phyloP scores from a whole-genome alignment of 139 green algal genomes.

The Coccomyxa sp. region DNA sequence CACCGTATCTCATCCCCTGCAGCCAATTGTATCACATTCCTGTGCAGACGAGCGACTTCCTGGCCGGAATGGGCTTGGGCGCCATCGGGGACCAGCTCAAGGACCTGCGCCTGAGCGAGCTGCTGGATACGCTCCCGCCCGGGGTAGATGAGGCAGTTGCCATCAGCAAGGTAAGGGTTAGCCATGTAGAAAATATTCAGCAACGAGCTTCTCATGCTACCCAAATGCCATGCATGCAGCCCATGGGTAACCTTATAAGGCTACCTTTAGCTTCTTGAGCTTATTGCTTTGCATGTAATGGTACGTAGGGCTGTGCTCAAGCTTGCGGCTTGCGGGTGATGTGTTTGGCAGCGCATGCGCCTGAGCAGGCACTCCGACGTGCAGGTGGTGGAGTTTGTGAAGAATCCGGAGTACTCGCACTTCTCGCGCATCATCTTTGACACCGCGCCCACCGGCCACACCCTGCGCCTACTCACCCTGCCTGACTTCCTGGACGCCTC shows the following conservation, averaged over 20 bases:
- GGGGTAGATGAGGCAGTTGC: constrained; percentile 92
- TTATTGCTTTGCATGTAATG: too few relatives aligned
- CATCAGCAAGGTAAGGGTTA: constrained; percentile 94
- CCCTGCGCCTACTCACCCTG: constrained; percentile 90
- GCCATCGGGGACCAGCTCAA: constrained; percentile 75
- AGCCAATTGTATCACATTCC: too few relatives aligned
- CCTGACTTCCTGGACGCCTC: constrained; percentile 94
- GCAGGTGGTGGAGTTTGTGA: constrained; percentile 86
- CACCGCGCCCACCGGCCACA: constrained; percentile 98
- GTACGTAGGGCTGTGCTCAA: too few relatives aligned
- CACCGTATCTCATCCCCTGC: too few relatives aligned
- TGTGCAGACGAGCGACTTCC: constrained; percentile 64
- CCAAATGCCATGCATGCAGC: too few relatives aligned
- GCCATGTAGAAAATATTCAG: too few relatives aligned
- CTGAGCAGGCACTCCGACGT: too few relatives aligned
- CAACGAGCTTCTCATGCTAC: too few relatives aligned
- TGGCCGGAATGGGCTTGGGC: constrained; percentile 76
- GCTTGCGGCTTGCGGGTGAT: too few relatives aligned
- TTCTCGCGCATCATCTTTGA: constrained; percentile 98
- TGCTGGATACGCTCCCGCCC: constrained; percentile 95
- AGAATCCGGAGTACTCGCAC: constrained; percentile 72
- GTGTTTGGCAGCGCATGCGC: too few relatives aligned
- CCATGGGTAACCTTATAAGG: too few relatives aligned
- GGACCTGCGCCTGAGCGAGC: constrained; percentile 71
- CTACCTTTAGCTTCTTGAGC: too few relatives aligned